Base-by-base conservation (phyloP, 352 stramenopile species). In the Globisporangium apiculatum region DNA sequence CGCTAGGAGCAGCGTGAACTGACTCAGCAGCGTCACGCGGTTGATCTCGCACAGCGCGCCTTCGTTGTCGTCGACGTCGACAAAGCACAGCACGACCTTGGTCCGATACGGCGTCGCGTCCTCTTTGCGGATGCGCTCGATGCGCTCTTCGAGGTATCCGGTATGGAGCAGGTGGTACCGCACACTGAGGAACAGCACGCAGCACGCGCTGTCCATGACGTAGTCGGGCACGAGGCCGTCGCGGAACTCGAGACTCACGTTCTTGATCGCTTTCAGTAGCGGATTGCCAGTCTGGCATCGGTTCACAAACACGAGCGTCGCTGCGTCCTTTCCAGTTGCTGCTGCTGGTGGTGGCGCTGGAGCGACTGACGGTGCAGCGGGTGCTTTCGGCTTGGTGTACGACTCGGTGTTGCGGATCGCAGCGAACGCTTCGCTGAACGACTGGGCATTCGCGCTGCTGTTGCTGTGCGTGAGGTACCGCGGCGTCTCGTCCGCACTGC, bases 61-160 rank as follows among this genome's bases (percentile, higher is more conserved):
- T 43, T 96, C 79, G 70, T 97, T 98, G 71, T 99, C 93, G 59
- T 98, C 87, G 37, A 98, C 83, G 66, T 99, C 96, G 7, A 99
- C 95, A 36, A 97, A 74, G 55, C 94, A 97, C 15, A 99, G 69
- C 36, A 99, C 72, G n/a, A 98, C 62, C 17, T 94, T 83, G 14
- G 94, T 82, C 52, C 86, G 81, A 72, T 97, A 96, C 36, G 67
- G 77, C 11, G 77, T 76, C 11, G 69, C 63, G 49, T 88, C 81
- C 42, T 91, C 79, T 55, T 86, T 81, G 51, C 83, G 83, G 17
- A 98, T 68, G 62, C 97, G 92, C 37, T 86, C 72, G 48, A 98
- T 85, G 12, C 95, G 84, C 57, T 94, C 75, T 48, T 97, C 80
- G 49, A 98, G 68, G 66, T 99, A 98, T 37, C 82, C 69, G 45